Conservation (phyloP, 2,329 filamentous ascomycete genomes). For the Arthrobotrys musiformis region DNA sequence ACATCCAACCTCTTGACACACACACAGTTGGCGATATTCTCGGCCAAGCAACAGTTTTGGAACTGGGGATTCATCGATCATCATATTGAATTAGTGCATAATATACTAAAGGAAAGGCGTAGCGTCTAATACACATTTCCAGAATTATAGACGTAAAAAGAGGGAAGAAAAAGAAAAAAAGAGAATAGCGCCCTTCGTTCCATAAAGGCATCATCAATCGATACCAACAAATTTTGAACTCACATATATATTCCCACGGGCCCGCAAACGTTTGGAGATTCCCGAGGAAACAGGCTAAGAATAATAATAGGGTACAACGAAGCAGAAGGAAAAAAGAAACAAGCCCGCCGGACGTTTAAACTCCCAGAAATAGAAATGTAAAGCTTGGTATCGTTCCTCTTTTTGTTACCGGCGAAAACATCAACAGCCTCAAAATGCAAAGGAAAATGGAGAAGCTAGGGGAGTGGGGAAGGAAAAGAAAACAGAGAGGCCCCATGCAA, state of each 20-base stretch:
- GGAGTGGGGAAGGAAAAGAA: background rate
- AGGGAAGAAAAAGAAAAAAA: too few relatives aligned
- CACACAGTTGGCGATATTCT: too few relatives aligned
- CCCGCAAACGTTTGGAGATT: background rate
- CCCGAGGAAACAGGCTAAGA: background rate
- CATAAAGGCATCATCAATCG: background rate
- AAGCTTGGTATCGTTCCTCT: conserved; percentile 45
- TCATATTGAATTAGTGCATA: background rate
- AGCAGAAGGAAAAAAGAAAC: conserved; percentile 8
- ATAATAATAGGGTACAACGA: conserved; percentile 15
- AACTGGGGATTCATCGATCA: background rate
- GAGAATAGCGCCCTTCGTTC: background rate
- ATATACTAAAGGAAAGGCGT: conserved; percentile 4
- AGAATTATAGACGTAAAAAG: conserved; percentile 8
- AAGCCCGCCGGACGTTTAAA: conserved; percentile 18
- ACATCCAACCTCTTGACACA: too few relatives aligned
- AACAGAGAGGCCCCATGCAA: background rate
- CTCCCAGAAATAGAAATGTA: conserved; percentile 35
- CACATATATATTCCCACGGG: background rate
- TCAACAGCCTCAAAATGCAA: conserved; percentile 31
- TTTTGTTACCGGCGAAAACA: conserved; percentile 23
- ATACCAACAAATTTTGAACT: background rate
- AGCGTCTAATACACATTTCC: conserved; percentile 8
- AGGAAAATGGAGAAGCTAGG: conserved; percentile 3
- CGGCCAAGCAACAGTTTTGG: too few relatives aligned